A percentile compares a stretch with the other conserved stretches of the same genome.
Conservation (phyloP, 176 grass and related monocot genomes). For the Rhynchospora tenuis region DNA sequence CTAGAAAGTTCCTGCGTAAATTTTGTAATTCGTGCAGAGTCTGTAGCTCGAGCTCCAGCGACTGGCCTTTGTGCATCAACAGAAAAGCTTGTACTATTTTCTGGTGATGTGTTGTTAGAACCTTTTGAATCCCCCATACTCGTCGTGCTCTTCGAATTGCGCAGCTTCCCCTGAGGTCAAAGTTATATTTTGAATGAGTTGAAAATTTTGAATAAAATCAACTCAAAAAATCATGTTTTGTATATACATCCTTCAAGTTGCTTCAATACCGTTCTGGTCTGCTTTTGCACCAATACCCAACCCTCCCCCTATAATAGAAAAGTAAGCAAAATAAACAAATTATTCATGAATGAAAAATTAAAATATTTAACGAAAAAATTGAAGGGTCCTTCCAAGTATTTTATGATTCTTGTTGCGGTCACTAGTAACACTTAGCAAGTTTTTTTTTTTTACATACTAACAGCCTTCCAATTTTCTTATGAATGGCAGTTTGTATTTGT, state of each 20-base stretch:
- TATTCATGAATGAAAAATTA: not conserved
- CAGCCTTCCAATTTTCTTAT: not conserved
- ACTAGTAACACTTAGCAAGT: not conserved
- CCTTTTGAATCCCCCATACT: conserved; percentile 39
- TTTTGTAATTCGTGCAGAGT: conserved; percentile 81
- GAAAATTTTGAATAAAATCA: not conserved
- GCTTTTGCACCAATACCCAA: conserved; percentile 26
- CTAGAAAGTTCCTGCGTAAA: conserved; percentile 81
- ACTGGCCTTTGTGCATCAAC: conserved; percentile 70
- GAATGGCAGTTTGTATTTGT: not conserved
- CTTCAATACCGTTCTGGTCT: conserved; percentile 9
- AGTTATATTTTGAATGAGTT: conserved; percentile 6
- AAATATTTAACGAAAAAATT: not conserved
- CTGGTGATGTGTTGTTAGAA: conserved; percentile 38
- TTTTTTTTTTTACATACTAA: not conserved
- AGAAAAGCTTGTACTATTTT: conserved; percentile 44
- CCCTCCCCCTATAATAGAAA: conserved; percentile 24
- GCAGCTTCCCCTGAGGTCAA: conserved; percentile 40
- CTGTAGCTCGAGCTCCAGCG: conserved; percentile 88
- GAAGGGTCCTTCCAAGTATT: not conserved
- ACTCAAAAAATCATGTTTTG: not conserved
- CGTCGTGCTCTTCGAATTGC: conserved; percentile 32
- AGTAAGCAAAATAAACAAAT: conserved; percentile 5
- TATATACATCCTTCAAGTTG: not conserved
- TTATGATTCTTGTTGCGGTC: not conserved